These are phyloP conservation scores for Misopates orontium DNA, from an alignment of 257 asterid genomes.

Conservation along the genomic window DNA sequence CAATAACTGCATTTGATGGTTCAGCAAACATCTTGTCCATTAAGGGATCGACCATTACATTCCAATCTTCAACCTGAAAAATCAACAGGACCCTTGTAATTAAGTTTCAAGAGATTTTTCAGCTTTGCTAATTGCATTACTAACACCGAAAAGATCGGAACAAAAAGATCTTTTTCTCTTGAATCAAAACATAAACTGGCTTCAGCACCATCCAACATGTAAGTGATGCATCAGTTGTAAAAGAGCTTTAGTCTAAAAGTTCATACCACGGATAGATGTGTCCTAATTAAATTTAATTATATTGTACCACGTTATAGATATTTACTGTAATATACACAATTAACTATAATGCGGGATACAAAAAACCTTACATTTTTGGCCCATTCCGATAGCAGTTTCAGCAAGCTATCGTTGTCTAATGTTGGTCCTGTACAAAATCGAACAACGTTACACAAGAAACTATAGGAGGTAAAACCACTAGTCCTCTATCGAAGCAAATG, in stretches of 20 bases:
- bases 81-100: conserved; percentile 2
- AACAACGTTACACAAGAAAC: background rate
- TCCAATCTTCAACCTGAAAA: conserved; percentile 82
- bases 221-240: too few species aligned
- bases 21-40: conserved; percentile 74
- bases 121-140: background rate
- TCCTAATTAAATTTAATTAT: background rate
- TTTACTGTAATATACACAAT: conserved; percentile 4
- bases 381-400: conserved; percentile 80
- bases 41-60: conserved; percentile 53
- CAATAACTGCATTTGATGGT: conserved; percentile 82
- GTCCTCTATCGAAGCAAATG: background rate
- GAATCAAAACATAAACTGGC: background rate
- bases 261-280: background rate
- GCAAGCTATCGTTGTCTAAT: conserved; percentile 56
- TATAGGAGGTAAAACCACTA: background rate
- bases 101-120: conserved; percentile 5
- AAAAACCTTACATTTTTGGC: conserved; percentile 59
- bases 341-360: conserved; percentile 20
- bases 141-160: background rate
- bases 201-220: too few species aligned
- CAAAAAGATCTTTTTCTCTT: too few species aligned
- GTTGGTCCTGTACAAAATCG: conserved; percentile 45
- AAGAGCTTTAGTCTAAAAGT: background rate
- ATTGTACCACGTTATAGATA: conserved; percentile 10